Base-by-base conservation (phyloP, 805 yeast genomes). In the Priceomyces fermenticarens region DNA sequence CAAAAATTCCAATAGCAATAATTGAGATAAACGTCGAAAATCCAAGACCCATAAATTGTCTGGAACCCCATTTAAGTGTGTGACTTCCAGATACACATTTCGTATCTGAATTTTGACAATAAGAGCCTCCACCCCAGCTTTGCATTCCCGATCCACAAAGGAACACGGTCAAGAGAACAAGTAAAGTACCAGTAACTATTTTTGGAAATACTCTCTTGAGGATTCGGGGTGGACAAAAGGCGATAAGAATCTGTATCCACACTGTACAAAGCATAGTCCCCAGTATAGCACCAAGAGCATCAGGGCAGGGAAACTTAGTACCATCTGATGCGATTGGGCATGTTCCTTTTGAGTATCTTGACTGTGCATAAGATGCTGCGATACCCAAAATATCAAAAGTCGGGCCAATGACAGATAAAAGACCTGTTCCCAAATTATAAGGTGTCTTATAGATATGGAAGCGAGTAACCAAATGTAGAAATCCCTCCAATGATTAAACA, bases 71-170 rank as follows among this genome's bases (percentile, higher is more conserved):
- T 25, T 11, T 10, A 11, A 14, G 27, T 10, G 30, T 13, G 32
- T 23, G 31, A 13, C 16, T 13, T 10, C 38, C 38, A 5, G 17
- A 17, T 10, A 13, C 20, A 15, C 38, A 35, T 15, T 35, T 35
- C n/a, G 10, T 15, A 35, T 20, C 31, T 10, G 4, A 25, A 10
- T 31, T 31, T 6, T 35, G 26, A 15, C 38, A 35, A 10, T 20
- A 15, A 20, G 27, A 14, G 8, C 38, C 38, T 11, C 38, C 38
- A 14, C 38, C 38, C 38, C 38, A 35, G 26, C 20, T 35, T 23
- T 20, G n/a, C 38, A 35, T 35, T 11, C 38, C 38, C 12, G 38
- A 35, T 10, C 38, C 38, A 26, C 27, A 15, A 27, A 35, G 38
- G 20, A 14, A 35, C 12, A 35, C 20, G 4, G 38, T 35, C 15